phyloP scores from a whole-genome alignment of 2,329 filamentous ascomycete genomes.

The Raffaelea albimanens region DNA sequence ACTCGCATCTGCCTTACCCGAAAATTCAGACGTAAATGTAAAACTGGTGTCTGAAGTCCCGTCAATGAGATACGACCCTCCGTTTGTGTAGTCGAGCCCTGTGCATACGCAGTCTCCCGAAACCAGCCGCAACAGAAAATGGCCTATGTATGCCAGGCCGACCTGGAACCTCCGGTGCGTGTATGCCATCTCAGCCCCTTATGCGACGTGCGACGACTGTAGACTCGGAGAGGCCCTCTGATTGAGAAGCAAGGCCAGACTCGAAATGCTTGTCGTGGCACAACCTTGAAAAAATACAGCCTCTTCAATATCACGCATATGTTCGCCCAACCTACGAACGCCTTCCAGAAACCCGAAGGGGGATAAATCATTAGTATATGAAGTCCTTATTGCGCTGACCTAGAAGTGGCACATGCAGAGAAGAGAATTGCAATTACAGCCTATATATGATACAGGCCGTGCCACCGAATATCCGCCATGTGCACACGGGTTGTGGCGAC shows the following conservation, averaged over 20 bases:
- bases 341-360: conserved; percentile 5
- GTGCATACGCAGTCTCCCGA: conserved; percentile 11
- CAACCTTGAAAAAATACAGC: too few species aligned
- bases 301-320: not conserved
- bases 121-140: conserved; percentile 1
- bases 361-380: conserved; percentile 4
- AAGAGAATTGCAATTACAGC: too few species aligned
- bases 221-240: too few species aligned
- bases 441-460: too few species aligned
- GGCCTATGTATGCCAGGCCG: not conserved
- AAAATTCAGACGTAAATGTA: conserved; percentile 14
- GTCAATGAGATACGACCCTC: conserved; percentile 15
- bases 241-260: too few species aligned
- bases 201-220: too few species aligned
- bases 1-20: conserved; percentile 5
- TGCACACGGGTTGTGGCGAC: too few species aligned
- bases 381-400: not conserved
- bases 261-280: too few species aligned
- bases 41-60: conserved; percentile 10
- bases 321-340: not conserved
- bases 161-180: too few species aligned
- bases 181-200: too few species aligned
- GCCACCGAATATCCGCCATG: too few species aligned
- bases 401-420: not conserved
- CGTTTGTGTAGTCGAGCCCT: conserved; percentile 16